Evolutionary conservation across 1,284 basidiomycete species (phyloP).

Genomic region (Microbotryum lychnidis-dioicae): DNA sequence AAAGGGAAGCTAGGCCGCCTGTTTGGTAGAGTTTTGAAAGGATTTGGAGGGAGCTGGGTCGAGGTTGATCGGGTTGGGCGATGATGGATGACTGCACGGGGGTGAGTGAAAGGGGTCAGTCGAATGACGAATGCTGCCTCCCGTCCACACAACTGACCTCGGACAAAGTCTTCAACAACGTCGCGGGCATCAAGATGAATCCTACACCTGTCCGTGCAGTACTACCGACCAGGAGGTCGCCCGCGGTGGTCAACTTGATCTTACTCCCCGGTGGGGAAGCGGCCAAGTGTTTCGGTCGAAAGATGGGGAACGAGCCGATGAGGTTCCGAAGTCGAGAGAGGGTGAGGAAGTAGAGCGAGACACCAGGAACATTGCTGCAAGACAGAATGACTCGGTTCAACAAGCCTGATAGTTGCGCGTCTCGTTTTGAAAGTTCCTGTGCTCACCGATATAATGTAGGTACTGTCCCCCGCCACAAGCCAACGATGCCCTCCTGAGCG

Average conservation of each 20-base stretch:
- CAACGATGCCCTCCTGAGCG: constrained; percentile 41
- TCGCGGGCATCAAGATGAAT: constrained; percentile 83
- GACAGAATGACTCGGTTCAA: not conserved
- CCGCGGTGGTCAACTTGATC: constrained; percentile 42
- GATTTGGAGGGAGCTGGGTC: constrained; percentile 10
- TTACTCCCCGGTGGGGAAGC: constrained; percentile 12
- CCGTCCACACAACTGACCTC: constrained; percentile 54
- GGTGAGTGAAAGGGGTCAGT: not conserved
- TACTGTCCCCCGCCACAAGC: constrained; percentile 67
- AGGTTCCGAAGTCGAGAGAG: constrained; percentile 65
- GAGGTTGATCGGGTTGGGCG: constrained; percentile 3
- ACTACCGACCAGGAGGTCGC: constrained; percentile 85
- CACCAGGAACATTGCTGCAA: constrained; percentile 78
- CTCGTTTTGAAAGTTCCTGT: no score
- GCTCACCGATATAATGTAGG: constrained; percentile 66
- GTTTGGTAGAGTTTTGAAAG: constrained; percentile 12
- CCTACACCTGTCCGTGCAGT: constrained; percentile 76
- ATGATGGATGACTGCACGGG: not conserved
- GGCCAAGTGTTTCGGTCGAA: constrained; percentile 5
- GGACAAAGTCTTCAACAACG: constrained; percentile 87
- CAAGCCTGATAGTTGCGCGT: constrained; percentile 7
- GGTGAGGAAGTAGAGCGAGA: constrained; percentile 83
- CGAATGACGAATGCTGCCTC: no score
- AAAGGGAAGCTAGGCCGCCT: constrained; percentile 44
- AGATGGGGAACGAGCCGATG: constrained; percentile 29